Evolutionary conservation across 257 asterid species (phyloP).

Genomic region (Hygrophila difformis): DNA sequence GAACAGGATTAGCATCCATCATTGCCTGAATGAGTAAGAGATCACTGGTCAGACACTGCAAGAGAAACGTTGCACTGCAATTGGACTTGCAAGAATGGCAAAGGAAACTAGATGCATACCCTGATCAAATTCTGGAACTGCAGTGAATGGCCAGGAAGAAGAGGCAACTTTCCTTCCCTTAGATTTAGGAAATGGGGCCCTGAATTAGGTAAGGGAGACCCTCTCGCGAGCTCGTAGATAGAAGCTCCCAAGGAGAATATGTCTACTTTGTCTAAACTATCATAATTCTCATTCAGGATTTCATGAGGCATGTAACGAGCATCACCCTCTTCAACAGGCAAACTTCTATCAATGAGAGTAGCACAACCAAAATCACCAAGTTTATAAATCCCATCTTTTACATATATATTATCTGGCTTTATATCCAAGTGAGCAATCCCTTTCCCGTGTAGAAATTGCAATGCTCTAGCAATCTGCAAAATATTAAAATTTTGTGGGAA

Average conservation of each 20-base stretch:
- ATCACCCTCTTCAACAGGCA: constrained; percentile 94
- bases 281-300: constrained; percentile 79
- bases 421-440: constrained; percentile 90
- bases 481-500: background rate
- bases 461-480: constrained; percentile 75
- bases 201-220: constrained; percentile 64
- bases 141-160: constrained; percentile 85
- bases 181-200: constrained; percentile 70
- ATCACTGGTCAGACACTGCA: background rate
- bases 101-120: constrained; percentile 31
- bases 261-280: constrained; percentile 80
- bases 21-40: constrained; percentile 38
- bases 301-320: constrained; percentile 98
- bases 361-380: constrained; percentile 98
- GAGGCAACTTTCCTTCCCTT: constrained; percentile 80
- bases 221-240: constrained; percentile 70
- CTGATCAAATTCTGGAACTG: constrained; percentile 84
- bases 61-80: background rate
- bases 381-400: constrained; percentile 69
- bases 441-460: constrained; percentile 60
- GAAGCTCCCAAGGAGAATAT: constrained; percentile 88
- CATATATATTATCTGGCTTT: constrained; percentile 90
- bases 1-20: constrained; percentile 80
- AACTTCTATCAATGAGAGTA: constrained; percentile 60
- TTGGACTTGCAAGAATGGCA: background rate